phyloP scores from a whole-genome alignment of 257 asterid species.

The Osmanthus fragrans region DNA sequence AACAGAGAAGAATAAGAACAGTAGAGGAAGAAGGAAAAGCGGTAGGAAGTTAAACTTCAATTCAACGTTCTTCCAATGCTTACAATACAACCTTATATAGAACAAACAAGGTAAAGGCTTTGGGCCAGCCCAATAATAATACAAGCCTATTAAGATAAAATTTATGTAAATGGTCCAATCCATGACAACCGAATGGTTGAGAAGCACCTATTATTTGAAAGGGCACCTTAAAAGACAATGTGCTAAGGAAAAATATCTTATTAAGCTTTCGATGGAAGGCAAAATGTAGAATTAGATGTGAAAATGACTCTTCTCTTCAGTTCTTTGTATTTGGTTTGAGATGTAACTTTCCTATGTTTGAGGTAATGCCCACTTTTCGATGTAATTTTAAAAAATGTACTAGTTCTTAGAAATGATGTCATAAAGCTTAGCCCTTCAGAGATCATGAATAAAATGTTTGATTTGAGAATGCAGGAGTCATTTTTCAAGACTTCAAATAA shows the following conservation, averaged over 20 bases:
- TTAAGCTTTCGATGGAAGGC: conserved; percentile 19
- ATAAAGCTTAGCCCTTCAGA: neutral
- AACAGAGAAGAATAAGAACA: too few relatives aligned
- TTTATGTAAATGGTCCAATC: too few relatives aligned
- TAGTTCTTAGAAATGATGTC: conserved; percentile 10
- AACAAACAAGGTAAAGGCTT: too few relatives aligned
- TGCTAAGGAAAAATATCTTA: conserved; percentile 9
- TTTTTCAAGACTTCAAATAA: conserved; percentile 11
- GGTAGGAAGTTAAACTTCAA: too few relatives aligned
- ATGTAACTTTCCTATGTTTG: conserved; percentile 24
- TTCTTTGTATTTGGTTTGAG: conserved; percentile 27
- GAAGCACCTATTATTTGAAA: neutral
- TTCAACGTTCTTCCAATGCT: too few relatives aligned
- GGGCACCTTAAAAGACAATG: neutral
- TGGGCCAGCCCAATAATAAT: too few relatives aligned
- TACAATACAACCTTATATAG: too few relatives aligned
- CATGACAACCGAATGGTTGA: neutral
- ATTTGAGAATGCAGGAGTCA: neutral
- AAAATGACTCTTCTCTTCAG: conserved; percentile 17
- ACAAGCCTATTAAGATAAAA: too few relatives aligned
- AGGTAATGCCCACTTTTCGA: conserved; percentile 24
- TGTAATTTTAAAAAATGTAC: conserved; percentile 27
- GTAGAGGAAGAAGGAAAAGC: too few relatives aligned
- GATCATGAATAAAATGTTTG: conserved; percentile 2
- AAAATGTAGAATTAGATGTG: conserved; percentile 21